phyloP scores from a whole-genome alignment of 768 basidiomycete genomes.

The Boletales sp. region DNA sequence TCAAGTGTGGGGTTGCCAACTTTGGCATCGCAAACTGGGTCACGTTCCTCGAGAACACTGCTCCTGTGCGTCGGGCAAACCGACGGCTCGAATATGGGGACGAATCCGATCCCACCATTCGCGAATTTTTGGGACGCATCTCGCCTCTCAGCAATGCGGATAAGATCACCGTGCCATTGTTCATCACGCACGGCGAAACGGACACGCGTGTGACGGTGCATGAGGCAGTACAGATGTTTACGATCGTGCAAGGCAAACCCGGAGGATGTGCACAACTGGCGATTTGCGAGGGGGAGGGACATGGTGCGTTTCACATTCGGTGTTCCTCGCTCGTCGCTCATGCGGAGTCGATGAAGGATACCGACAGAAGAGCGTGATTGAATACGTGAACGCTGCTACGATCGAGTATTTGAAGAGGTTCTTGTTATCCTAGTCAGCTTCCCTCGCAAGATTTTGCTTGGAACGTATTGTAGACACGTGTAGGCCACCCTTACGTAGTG shows the following conservation, averaged over 20 bases:
- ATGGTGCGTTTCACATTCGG: constrained; percentile 29
- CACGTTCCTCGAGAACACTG: constrained; percentile 42
- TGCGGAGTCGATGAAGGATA: constrained; percentile 29
- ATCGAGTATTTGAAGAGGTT: constrained; percentile 37
- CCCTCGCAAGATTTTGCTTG: not conserved
- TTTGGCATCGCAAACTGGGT: constrained; percentile 40
- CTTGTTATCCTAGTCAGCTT: constrained; percentile 20
- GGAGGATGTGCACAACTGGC: constrained; percentile 34
- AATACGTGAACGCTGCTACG: constrained; percentile 39
- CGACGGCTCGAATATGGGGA: constrained; percentile 41
- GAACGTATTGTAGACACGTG: not conserved
- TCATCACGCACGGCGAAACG: constrained; percentile 41
- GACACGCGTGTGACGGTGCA: constrained; percentile 39
- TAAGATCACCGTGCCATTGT: constrained; percentile 34
- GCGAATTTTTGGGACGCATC: constrained; percentile 36
- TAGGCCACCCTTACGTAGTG: not conserved
- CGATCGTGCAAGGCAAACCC: constrained; percentile 22
- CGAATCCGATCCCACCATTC: constrained; percentile 34
- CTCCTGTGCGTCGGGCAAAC: constrained; percentile 31
- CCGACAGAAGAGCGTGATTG: constrained; percentile 41
- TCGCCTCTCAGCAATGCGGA: constrained; percentile 38
- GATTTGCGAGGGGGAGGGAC: constrained; percentile 41
- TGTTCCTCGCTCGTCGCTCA: constrained; percentile 1
- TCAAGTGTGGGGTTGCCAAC: constrained; percentile 39
- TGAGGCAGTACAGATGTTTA: constrained; percentile 38